phyloP scores from a whole-genome alignment of 139 green algal genomes.

The Yamagishiella unicocca region DNA sequence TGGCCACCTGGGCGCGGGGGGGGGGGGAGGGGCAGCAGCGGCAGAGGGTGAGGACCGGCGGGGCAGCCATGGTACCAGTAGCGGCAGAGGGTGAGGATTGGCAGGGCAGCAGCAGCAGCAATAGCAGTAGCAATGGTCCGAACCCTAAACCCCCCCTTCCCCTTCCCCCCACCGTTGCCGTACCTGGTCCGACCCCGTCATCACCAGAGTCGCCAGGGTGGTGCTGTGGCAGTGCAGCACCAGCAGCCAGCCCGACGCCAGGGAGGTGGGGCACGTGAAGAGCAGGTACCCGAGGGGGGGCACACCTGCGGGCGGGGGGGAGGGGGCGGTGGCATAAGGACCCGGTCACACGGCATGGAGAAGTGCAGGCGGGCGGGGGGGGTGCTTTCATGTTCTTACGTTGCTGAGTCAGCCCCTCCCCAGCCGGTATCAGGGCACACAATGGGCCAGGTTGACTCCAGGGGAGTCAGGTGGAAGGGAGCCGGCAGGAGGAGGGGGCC shows the following conservation, averaged over 20 bases:
- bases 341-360: too few species aligned
- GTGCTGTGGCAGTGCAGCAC: conserved; percentile 26
- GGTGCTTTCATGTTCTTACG: too few species aligned
- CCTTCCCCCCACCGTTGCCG: neutral
- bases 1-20: neutral
- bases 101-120: neutral
- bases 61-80: neutral
- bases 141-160: neutral
- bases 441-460: too few species aligned
- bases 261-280: conserved; percentile 14
- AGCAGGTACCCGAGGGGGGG: conserved; percentile 38
- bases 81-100: neutral
- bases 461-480: too few species aligned
- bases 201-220: neutral
- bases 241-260: conserved; percentile 42
- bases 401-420: neutral
- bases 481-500: too few species aligned
- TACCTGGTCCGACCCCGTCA: conserved; percentile 4
- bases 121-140: neutral
- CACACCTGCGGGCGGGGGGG: neutral
- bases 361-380: neutral
- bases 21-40: neutral
- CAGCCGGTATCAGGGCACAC: neutral
- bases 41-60: neutral
- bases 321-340: neutral